phyloP scores from a whole-genome alignment of 495 filamentous ascomycete genomes.

The Aspergillus haitiensis region DNA sequence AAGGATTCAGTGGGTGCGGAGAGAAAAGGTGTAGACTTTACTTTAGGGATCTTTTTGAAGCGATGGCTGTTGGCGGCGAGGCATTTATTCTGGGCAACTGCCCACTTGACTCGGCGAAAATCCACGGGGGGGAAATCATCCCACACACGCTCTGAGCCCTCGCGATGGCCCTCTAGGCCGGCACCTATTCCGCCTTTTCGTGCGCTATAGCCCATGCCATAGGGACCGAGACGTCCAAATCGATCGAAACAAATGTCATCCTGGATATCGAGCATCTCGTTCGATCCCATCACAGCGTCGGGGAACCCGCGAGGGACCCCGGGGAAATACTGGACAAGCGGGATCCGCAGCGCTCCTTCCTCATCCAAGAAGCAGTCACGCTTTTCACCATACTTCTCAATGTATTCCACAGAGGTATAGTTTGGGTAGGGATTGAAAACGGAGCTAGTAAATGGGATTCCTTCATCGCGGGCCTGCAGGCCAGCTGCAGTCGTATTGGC shows the following conservation, averaged over 20 bases:
- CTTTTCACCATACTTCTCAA: slow-evolving; percentile 59
- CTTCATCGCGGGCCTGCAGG: slow-evolving; percentile 27
- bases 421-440: slow-evolving; percentile 68
- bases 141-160: slow-evolving; percentile 75
- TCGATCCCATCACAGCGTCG: slow-evolving; percentile 75
- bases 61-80: slow-evolving; percentile 66
- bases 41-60: slow-evolving; percentile 54
- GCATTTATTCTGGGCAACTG: slow-evolving; percentile 69
- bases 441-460: slow-evolving; percentile 45
- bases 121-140: slow-evolving; percentile 65
- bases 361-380: slow-evolving; percentile 75
- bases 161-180: slow-evolving; percentile 75
- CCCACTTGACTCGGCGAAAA: slow-evolving; percentile 73
- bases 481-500: slow-evolving; percentile 12
- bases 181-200: slow-evolving; percentile 77
- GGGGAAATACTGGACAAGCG: slow-evolving; percentile 64
- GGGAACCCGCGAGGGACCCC: slow-evolving; percentile 82
- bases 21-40: slow-evolving; percentile 46
- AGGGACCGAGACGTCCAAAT: slow-evolving; percentile 83
- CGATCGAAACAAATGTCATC: slow-evolving; percentile 94
- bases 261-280: slow-evolving; percentile 73
- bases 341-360: slow-evolving; percentile 60
- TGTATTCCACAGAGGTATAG: slow-evolving; percentile 61
- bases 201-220: slow-evolving; percentile 80
- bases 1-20: slow-evolving; percentile 45